These are phyloP conservation scores for Coniochaeta sp. DNA, from an alignment of 2,329 filamentous ascomycete species.

Conservation along the genomic window DNA sequence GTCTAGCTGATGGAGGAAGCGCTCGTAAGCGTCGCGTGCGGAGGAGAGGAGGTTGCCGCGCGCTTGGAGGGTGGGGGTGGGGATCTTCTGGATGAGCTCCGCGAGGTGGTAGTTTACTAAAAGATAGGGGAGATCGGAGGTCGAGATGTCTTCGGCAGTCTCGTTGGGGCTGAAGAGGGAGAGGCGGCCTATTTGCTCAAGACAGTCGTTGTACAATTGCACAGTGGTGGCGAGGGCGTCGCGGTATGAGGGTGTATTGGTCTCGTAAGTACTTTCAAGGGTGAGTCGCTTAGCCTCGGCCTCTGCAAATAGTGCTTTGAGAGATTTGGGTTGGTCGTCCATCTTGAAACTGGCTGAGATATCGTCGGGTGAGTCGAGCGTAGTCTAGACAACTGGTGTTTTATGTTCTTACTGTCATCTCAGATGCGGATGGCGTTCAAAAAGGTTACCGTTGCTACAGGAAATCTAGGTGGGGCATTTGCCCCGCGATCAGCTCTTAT, in stretches of 20 bases:
- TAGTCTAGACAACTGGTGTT: too few species aligned
- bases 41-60: constrained; percentile 55
- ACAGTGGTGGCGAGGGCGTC: constrained; percentile 61
- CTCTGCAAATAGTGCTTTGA: constrained; percentile 39
- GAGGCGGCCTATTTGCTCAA: constrained; percentile 59
- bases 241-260: constrained; percentile 58
- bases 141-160: constrained; percentile 75
- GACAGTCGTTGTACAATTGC: constrained; percentile 64
- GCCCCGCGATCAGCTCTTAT: constrained; percentile 2
- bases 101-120: constrained; percentile 71
- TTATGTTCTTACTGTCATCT: not conserved
- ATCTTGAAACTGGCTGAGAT: constrained; percentile 9
- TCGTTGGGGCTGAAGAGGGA: constrained; percentile 91
- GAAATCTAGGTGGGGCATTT: not conserved
- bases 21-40: constrained; percentile 67
- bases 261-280: constrained; percentile 59
- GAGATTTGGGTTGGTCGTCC: constrained; percentile 38
- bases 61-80: constrained; percentile 40
- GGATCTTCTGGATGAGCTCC: constrained; percentile 66
- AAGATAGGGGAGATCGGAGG: constrained; percentile 79
- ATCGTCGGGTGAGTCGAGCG: not conserved
- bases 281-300: constrained; percentile 43
- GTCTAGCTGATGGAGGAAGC: constrained; percentile 69
- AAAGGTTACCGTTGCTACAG: not conserved
- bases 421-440: not conserved